Conservation (phyloP, 1,284 basidiomycete species). For the Cryptococcus depauperatus region DNA sequence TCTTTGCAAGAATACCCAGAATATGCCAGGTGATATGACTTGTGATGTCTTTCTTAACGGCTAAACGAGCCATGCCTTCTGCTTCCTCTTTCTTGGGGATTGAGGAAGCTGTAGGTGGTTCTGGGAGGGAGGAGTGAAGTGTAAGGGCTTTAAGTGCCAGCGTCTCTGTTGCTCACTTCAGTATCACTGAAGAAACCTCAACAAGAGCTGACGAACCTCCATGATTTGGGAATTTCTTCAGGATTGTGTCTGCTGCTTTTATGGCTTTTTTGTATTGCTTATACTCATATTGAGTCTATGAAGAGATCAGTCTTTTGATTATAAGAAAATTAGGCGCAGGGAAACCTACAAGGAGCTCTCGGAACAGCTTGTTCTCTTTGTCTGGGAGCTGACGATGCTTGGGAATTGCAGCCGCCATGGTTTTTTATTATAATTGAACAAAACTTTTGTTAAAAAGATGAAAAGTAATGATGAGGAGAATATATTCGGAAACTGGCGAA, state of each 20-base stretch:
- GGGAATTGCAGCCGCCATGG: constrained; percentile 26
- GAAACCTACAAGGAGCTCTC: constrained; percentile 64
- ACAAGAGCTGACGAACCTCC: constrained; percentile 71
- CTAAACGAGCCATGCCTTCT: constrained; percentile 74
- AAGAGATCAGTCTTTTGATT: too few species aligned
- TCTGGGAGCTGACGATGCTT: constrained; percentile 54
- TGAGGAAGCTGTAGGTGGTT: constrained; percentile 37
- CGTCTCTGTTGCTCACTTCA: constrained; percentile 56
- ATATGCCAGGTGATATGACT: constrained; percentile 99
- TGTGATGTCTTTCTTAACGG: constrained; percentile 76
- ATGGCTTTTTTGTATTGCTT: constrained; percentile 83
- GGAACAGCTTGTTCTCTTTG: constrained; percentile 81
- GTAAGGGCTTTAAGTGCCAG: constrained; percentile 89
- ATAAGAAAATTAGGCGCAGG: too few species aligned
- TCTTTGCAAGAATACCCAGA: constrained; percentile 81
- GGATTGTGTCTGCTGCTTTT: constrained; percentile 86
- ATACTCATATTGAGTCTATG: constrained; percentile 66
- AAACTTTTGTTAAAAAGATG: too few species aligned
- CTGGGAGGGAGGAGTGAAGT: constrained; percentile 49
- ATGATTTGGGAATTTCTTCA: constrained; percentile 93
- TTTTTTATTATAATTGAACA: too few species aligned
- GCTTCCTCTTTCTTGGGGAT: constrained; percentile 67
- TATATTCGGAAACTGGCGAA: too few species aligned
- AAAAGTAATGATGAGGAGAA: too few species aligned
- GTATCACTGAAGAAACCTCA: background rate